Base-by-base conservation (phyloP, 2,329 filamentous ascomycete genomes). In the Knoxdaviesia proteae region DNA sequence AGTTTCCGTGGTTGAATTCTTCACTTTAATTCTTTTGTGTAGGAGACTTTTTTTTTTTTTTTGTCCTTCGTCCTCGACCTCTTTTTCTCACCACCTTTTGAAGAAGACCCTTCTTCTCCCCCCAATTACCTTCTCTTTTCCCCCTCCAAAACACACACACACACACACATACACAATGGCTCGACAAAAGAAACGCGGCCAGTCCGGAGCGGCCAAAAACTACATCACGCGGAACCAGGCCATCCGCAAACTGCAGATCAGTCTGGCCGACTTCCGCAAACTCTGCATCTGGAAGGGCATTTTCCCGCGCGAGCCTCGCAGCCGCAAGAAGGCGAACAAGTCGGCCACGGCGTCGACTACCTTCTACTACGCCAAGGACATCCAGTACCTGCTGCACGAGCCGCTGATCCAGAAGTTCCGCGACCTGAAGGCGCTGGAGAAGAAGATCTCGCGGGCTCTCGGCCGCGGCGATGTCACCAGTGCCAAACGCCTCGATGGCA, bases 241-340 rank as follows among this genome's bases (percentile, higher is more conserved):
- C 39, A 84, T 98, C 54, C 84, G 87, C 61, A 98, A 96, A 67
- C 78, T 98, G 48, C 90, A 98, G 64, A 82, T 98, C 62, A 94
- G 83, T 55, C 75, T 98, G 44, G 86, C 87, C 51, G 90, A 98
- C 64, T 98, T 98, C 65, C 80, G 90, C 64, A 81, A 93, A 65
- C 72, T 98, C 58, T 98, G 90, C 67, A 98, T 98, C 61, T 98
- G 94, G 80, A 96, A 96, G 69, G 90, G 87, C 54, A 96, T 98
- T 60, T 98, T 94, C 63, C 90, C 90, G 50, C 82, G 90, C 55
- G 90, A 98, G 68, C 90, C 90, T 49, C 77, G 90, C 56, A 94
- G 81, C 67, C 88, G 86, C 69, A 94, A 93, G 69, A 94, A 94
- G 73, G 90, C 83, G 37, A 84, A 81, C 57, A 94, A 92, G 62